Evolutionary conservation across 176 grass and related monocot species (phyloP).

Genomic region (Urochloa ruziziensis): DNA sequence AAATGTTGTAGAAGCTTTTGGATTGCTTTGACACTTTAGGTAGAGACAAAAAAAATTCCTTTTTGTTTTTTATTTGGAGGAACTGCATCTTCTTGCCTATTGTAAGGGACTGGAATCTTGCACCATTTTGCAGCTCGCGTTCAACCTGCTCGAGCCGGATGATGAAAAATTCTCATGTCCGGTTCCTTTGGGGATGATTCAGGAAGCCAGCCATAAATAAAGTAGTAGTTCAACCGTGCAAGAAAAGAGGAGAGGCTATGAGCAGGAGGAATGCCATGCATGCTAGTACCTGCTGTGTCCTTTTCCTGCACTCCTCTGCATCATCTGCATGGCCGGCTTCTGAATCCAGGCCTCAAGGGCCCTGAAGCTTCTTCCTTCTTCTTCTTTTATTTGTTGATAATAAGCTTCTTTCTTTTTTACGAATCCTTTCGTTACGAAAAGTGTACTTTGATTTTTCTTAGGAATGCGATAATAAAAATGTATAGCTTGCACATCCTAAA

Average conservation of each 20-base stretch:
- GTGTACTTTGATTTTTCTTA: not conserved
- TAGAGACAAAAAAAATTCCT: not conserved
- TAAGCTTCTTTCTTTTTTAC: too few species aligned
- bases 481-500: too few species aligned
- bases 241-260: not conserved
- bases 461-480: not conserved
- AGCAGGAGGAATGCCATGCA: not conserved
- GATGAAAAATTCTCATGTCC: too few species aligned
- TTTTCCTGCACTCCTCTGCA: conserved; percentile 6
- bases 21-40: not conserved
- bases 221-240: not conserved
- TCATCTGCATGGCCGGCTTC: not conserved
- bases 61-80: not conserved
- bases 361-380: not conserved
- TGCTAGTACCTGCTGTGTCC: not conserved
- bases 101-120: not conserved
- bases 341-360: not conserved
- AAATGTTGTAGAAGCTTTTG: too few species aligned
- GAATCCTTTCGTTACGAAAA: not conserved
- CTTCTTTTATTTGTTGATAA: too few species aligned
- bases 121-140: not conserved
- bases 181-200: too few species aligned
- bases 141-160: too few species aligned
- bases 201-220: not conserved
- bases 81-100: not conserved